Evolutionary conservation across 305 asterid genomes (phyloP), one percentile per base, ranked within the genome.

Genomic region (Rubia occidens): DNA sequence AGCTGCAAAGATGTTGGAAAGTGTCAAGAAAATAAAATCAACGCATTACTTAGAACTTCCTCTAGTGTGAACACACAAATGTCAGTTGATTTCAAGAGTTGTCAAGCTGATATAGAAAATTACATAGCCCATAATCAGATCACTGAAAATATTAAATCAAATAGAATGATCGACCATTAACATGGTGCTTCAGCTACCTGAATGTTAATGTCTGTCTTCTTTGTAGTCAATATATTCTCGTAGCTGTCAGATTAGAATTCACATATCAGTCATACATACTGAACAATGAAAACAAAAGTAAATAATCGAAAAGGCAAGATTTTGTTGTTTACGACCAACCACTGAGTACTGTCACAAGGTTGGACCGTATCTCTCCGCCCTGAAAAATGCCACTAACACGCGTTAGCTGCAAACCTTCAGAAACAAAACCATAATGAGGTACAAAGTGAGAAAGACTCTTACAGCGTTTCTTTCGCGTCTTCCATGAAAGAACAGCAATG

Each of bases 201-300:
- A 78, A 92, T 92, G 76, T 92, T 92, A 66, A 92, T 92, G 75
- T 92, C 89, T n/a, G 77, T 92, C 98, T 80, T 92, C 98, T 11
- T 96, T 92, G 82, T 88, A 87, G 64, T 89, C 96, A 74, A 85
- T 85, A 76, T 92, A 92, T 79, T 92, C 98, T 14, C 98, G 89
- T 64, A 92, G 83, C 98, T 89, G 90, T 73, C 79, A 69, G 80
- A 53, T 68, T 13, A 55, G 24, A 54, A 17, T 51, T 32, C 6
- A 42, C 17, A 68, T 3, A 37, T 67, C 42, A 40, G 7, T 17
- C 51, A 60, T 37, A 21, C 39, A 39, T 21, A n/a, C 11, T 43
- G 17, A 43, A 9, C 20, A 24, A 20, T 10, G 20, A 13, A 45
- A 11, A n/a, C 17, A 58, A 11, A 58, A 3, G 3, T 11, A 37